Percentiles rank a stretch among this genome's conserved stretches.
These are phyloP conservation scores for Hyphopichia pseudoburtonii DNA, from an alignment of 1,139 yeast genomes.

Conservation along the genomic window DNA sequence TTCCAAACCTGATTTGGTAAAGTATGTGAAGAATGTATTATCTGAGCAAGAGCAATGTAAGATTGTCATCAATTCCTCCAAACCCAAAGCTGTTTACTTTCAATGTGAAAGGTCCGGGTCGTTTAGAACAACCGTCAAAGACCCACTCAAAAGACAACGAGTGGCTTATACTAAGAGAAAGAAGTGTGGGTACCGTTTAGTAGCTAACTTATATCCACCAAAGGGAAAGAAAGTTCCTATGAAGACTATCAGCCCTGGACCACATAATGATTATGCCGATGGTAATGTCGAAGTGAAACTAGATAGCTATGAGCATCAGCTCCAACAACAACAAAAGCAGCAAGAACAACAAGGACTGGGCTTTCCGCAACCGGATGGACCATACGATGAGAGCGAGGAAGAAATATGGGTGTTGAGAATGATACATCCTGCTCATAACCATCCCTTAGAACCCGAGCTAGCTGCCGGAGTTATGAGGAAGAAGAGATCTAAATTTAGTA, in stretches of 20 bases:
- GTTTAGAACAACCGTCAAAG: constrained; percentile 51
- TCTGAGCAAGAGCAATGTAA: constrained; percentile 48
- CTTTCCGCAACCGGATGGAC: too few species aligned
- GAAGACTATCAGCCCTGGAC: constrained; percentile 12
- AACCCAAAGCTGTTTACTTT: constrained; percentile 52
- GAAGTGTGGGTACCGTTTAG: constrained; percentile 50
- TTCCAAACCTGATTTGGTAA: constrained; percentile 42
- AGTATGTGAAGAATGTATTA: constrained; percentile 42
- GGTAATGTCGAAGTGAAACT: constrained; percentile 27
- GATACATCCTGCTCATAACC: constrained; percentile 51
- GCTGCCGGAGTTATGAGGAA: constrained; percentile 22
- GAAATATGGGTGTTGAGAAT: constrained; percentile 52
- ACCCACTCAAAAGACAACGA: constrained; percentile 46
- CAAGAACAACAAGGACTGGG: constrained; percentile 1
- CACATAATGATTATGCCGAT: constrained; percentile 16
- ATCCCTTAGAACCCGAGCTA: constrained; percentile 43
- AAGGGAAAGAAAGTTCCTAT: constrained; percentile 36
- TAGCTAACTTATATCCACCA: constrained; percentile 47
- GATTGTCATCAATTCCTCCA: constrained; percentile 49
- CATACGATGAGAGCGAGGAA: constrained; percentile 15
- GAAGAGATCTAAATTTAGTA: constrained; percentile 39
- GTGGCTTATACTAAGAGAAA: constrained; percentile 53
- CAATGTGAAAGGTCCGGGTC: constrained; percentile 51
- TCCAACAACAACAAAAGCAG: constrained; percentile 1
- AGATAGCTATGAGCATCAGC: constrained; percentile 16